Percentiles rank a stretch among this genome's conserved stretches.
Evolutionary conservation across 768 basidiomycete species (phyloP).

Genomic region (Leucosporidium creatinivorum): DNA sequence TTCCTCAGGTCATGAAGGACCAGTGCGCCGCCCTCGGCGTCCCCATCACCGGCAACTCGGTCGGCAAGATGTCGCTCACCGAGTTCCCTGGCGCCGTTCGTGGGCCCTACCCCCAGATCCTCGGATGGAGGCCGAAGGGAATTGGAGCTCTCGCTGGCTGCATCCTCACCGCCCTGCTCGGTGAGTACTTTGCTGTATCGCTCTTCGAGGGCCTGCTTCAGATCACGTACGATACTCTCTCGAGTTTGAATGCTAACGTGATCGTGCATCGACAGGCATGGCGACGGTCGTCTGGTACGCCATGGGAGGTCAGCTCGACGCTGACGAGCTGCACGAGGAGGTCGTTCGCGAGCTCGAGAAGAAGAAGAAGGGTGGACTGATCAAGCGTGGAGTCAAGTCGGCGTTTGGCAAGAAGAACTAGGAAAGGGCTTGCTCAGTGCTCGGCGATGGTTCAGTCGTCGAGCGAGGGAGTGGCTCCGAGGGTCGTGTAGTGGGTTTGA

Average conservation of each 20-base stretch:
- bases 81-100: slow-evolving; percentile 9
- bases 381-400: slow-evolving; percentile 1
- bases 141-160: slow-evolving; percentile 51
- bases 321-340: slow-evolving; percentile 79
- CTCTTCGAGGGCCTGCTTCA: too few relatives aligned
- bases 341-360: slow-evolving; percentile 53
- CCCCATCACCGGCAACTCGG: slow-evolving; percentile 73
- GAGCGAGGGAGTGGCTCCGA: too few relatives aligned
- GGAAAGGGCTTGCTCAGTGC: too few relatives aligned
- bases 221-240: too few relatives aligned
- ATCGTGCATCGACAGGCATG: too few relatives aligned
- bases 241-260: too few relatives aligned
- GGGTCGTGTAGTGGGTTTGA: too few relatives aligned
- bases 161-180: slow-evolving; percentile 72
- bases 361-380: slow-evolving; percentile 43
- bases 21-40: slow-evolving; percentile 62
- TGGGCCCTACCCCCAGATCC: slow-evolving; percentile 12
- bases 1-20: slow-evolving; percentile 57
- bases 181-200: too few relatives aligned
- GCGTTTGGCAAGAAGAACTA: too few relatives aligned
- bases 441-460: too few relatives aligned
- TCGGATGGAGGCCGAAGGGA: slow-evolving; percentile 12
- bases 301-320: slow-evolving; percentile 57
- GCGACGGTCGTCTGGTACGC: slow-evolving; percentile 49
- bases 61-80: slow-evolving; percentile 51